phyloP scores from a whole-genome alignment of 169 alveolate species.

The Cryptosporidium sp. region DNA sequence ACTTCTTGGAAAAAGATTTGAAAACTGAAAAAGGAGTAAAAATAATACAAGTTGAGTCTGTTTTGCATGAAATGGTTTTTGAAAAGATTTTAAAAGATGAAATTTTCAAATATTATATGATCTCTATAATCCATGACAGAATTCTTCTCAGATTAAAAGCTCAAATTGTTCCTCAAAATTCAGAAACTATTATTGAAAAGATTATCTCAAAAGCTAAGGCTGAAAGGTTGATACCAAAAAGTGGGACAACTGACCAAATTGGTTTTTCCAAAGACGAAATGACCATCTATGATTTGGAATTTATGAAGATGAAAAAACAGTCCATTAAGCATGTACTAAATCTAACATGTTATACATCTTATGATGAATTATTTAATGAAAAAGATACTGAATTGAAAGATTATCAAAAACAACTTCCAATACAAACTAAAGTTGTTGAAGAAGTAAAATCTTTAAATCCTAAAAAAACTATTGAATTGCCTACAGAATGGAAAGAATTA shows the following conservation, averaged over 20 bases:
- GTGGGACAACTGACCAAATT: conserved; percentile 25
- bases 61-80: conserved; percentile 37
- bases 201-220: conserved; percentile 11
- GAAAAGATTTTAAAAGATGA: conserved; percentile 57
- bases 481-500: conserved; percentile 17
- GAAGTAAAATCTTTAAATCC: neutral
- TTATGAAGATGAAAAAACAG: conserved; percentile 12
- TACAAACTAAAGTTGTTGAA: conserved; percentile 12
- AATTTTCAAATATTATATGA: conserved; percentile 54
- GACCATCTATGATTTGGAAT: conserved; percentile 27
- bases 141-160: conserved; percentile 19
- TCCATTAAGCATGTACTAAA: conserved; percentile 17
- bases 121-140: conserved; percentile 65
- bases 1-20: conserved; percentile 34
- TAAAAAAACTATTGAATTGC: conserved; percentile 1
- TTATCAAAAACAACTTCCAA: neutral
- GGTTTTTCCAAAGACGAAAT: conserved; percentile 49
- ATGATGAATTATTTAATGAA: conserved; percentile 8
- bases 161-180: conserved; percentile 2
- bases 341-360: conserved; percentile 37
- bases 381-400: neutral
- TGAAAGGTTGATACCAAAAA: conserved; percentile 27
- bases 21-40: neutral
- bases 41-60: conserved; percentile 29
- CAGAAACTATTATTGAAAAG: conserved; percentile 7